Evolutionary conservation across 208 protist genomes (phyloP).

Genomic region (Trypanosoma cruzi): DNA sequence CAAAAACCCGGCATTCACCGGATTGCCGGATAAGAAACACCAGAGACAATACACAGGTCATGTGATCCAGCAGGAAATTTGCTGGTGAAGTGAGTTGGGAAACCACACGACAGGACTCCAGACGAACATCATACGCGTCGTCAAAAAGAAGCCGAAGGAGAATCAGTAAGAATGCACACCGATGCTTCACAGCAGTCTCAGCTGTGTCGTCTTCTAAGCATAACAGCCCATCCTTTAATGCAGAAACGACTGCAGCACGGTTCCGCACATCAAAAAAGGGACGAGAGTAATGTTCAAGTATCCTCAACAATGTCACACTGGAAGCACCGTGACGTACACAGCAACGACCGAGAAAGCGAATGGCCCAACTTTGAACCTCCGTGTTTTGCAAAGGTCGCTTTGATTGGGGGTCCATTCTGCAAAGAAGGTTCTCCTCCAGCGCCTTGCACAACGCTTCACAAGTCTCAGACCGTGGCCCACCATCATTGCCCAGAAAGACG

Average conservation of each 20-base stretch:
- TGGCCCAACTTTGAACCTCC: constrained; percentile 45
- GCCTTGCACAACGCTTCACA: not conserved
- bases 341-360: constrained; percentile 37
- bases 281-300: constrained; percentile 51
- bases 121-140: constrained; percentile 68
- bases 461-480: not conserved
- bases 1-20: not conserved
- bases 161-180: constrained; percentile 42
- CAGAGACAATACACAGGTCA: constrained; percentile 56
- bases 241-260: constrained; percentile 58
- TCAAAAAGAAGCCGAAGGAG: constrained; percentile 77
- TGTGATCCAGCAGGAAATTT: constrained; percentile 40
- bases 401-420: constrained; percentile 12
- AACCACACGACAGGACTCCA: constrained; percentile 41
- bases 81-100: constrained; percentile 8
- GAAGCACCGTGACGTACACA: constrained; percentile 13
- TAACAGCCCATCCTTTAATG: constrained; percentile 30
- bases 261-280: constrained; percentile 53
- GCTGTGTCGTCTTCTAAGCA: not conserved
- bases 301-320: constrained; percentile 25
- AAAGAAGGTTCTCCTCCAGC: constrained; percentile 20
- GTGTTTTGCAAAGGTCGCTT: constrained; percentile 30
- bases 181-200: constrained; percentile 1
- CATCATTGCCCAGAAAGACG: constrained; percentile 6
- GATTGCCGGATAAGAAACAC: constrained; percentile 28